Evolutionary conservation across 257 asterid species (phyloP), one percentile per base, ranked within the genome.

Genomic region (Cynanchum wilfordii): DNA sequence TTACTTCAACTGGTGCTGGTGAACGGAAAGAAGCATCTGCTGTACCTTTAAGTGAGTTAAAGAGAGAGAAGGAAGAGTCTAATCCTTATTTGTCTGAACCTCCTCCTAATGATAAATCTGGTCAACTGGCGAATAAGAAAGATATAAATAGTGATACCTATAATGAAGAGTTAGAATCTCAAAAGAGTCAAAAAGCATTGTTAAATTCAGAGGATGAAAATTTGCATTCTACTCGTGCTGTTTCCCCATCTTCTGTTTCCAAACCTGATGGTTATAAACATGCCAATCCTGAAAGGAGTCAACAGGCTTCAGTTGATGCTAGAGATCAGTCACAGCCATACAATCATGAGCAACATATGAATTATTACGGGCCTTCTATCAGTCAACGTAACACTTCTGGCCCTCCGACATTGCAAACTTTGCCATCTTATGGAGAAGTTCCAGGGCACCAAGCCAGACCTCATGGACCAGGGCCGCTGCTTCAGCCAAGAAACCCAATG

Each of bases 11-110:
- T 51, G 69, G 30, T 64, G 66, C 20, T 20, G 79, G 78, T 65
- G 81, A 73, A 25, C 80, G 78, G 22, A 80, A 79, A 59, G 93
- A 76, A 77, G 85, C 80, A 59, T 71, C 81, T n/a, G 68, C 69
- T 69, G 86, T 83, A 83, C 84, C 85, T 72, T 77, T 71, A 59
- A 68, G 45, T 73, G 84, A 84, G 83, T 86, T 76, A 73, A 68
- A 66, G 72, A 63, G 74, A 27, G 67, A 58, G 50, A 77, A 69
- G 75, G 93, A 87, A 29, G 89, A 69, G 77, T 76, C 29, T 50
- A 69, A 66, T 64, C 75, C 54, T 69, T 69, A 80, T 75, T 73
- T 79, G 16, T 72, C 70, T 64, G 87, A 76, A 79, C 80, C 72
- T 71, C 69, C 81, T 74, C 75, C 87, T 65, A 89, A 75, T 74